Percentiles rank a stretch among this genome's conserved stretches.
phyloP scores from a whole-genome alignment of 2,329 filamentous ascomycete species.

The Thermomyces lanuginosus region DNA sequence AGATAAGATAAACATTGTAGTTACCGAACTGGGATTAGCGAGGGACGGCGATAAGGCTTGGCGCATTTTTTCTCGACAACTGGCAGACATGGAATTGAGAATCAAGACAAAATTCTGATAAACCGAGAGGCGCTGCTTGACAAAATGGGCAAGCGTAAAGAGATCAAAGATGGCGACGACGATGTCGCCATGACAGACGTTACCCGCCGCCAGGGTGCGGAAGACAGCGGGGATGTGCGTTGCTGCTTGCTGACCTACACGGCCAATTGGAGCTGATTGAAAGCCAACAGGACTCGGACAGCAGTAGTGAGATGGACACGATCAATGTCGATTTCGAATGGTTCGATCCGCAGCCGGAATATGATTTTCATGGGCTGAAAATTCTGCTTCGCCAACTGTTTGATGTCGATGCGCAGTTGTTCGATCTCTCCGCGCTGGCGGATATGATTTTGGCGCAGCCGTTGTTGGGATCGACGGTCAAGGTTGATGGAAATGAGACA shows the following conservation, averaged over 20 bases:
- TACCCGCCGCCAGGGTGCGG: constrained; percentile 20
- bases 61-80: no score
- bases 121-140: neutral
- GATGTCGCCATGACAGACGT: constrained; percentile 25
- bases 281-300: no score
- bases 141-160: constrained; percentile 37
- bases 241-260: neutral
- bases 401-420: constrained; percentile 68
- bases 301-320: constrained; percentile 53
- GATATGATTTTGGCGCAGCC: constrained; percentile 79
- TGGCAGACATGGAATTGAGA: neutral
- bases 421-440: constrained; percentile 73
- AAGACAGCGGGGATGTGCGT: constrained; percentile 16
- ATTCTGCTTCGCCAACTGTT: constrained; percentile 78
- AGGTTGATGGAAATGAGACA: constrained; percentile 85
- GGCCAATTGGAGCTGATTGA: neutral
- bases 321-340: constrained; percentile 96
- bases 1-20: no score
- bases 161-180: constrained; percentile 28
- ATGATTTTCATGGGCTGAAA: constrained; percentile 93
- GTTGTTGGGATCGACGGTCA: constrained; percentile 81
- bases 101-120: neutral
- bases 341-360: constrained; percentile 80
- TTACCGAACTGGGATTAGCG: no score
- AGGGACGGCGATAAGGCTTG: no score